Evolutionary conservation across 257 asterid species (phyloP), one percentile per base, ranked within the genome.

Genomic region (Ocimum tenuiflorum): DNA sequence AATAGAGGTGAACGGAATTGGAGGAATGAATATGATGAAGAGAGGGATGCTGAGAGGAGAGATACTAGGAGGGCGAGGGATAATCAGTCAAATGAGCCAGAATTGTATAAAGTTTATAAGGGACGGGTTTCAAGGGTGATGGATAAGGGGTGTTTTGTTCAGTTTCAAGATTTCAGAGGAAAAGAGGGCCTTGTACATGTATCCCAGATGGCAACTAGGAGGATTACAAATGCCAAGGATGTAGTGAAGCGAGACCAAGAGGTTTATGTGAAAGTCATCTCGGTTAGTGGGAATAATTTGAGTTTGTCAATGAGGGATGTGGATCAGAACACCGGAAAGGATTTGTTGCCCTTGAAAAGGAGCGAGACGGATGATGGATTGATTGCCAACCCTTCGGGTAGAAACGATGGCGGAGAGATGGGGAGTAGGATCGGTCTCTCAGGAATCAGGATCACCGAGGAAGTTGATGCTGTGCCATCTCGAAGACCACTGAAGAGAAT

Each of bases 141-240:
- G 95, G 97, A 89, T 17, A 75, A 87, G n/a, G 96, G 97, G 8
- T 89, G 99, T 75, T 92, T 92, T 70, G 99, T 92, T 56, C 97
- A 87, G 79, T 79, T 92, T 54, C 73, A 73, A 62, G 94, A 77
- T 1, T 85, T 82, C 31, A 80, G 75, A 66, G 98, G 96, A 56
- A 89, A 84, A 66, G 97, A 92, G 83, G 99, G 97, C 7, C 72
- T 92, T 50, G 94, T 89, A 13, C 97, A 92, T 24, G 88, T 92
- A 45, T 87, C 97, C 2, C 94, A 92, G 73, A 85, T 92, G 75
- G 96, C 95, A 9, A 86, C 82, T 47, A 78, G 95, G 78, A 86
- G 95, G 80, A 83, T 89, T 50, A 22, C 86, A 4, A 89, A 82
- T 79, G 99, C 99, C 0, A 89, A 89, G 80, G 99, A 87, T 77